Evolutionary conservation across 805 yeast species (phyloP).

Genomic region (Kluyveromyces siamensis): DNA sequence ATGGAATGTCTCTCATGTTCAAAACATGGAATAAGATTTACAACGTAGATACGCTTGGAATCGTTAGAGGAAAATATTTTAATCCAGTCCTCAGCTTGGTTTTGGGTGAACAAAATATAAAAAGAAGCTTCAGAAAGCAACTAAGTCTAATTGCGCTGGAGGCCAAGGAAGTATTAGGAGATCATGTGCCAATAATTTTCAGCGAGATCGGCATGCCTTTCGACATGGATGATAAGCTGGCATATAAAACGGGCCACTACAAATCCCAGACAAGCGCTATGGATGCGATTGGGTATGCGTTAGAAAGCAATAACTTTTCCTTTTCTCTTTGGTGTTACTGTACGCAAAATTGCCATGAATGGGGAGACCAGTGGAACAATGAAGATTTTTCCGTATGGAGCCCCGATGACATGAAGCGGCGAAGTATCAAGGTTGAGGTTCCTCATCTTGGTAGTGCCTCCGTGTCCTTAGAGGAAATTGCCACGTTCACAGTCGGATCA

Average conservation of each 20-base stretch:
- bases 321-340: slow-evolving; percentile 86
- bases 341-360: slow-evolving; percentile 58
- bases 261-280: slow-evolving; percentile 69
- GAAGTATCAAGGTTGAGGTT: slow-evolving; percentile 6
- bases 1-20: slow-evolving; percentile 88
- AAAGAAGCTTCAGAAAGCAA: slow-evolving; percentile 64
- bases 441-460: background rate
- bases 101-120: slow-evolving; percentile 70
- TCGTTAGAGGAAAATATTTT: slow-evolving; percentile 66
- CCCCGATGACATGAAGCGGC: slow-evolving; percentile 38
- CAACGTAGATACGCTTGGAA: slow-evolving; percentile 85
- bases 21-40: slow-evolving; percentile 77
- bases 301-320: slow-evolving; percentile 64
- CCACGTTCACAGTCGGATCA: background rate
- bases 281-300: slow-evolving; percentile 72
- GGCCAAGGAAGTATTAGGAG: slow-evolving; percentile 52
- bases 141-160: slow-evolving; percentile 59
- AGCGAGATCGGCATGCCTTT: slow-evolving; percentile 97
- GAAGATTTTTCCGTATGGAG: slow-evolving; percentile 92
- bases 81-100: slow-evolving; percentile 71
- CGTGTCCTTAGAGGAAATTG: background rate
- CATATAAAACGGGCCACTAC: slow-evolving; percentile 61
- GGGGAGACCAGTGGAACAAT: slow-evolving; percentile 92
- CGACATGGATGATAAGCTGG: slow-evolving; percentile 78
- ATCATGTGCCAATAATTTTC: slow-evolving; percentile 60